Evolutionary conservation across 768 basidiomycete species (phyloP), one percentile per base, ranked within the genome.

Genomic region (Rhodosporidiobolus odoratus): DNA sequence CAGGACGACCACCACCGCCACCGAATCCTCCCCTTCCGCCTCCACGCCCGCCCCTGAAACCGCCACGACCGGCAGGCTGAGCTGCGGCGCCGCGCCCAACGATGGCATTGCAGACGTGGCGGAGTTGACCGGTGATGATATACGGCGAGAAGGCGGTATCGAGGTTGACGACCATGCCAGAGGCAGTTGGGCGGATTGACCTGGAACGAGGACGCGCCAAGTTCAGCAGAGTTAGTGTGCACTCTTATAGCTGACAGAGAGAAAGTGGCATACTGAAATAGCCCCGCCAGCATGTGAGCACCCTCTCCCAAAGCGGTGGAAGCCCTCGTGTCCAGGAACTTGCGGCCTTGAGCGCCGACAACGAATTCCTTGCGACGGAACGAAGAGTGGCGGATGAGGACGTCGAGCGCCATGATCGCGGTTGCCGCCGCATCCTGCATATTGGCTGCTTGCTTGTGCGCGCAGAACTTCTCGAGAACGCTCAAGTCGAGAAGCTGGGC

Each of bases 121-220:
- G 30, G 45, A 72, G 63, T 45, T 64, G 27, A 25, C 71, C 71
- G 2, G 71, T 40, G 30, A 57, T 17, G 66, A 72, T 34, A 59
- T 65, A 72, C 4, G 71, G 71, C 37, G 71, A 68, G 58, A 54
- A 72, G 32, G 71, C 71, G 17, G 71, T 61, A 56, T 72, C 71
- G 63, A 68, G 58, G 32, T 72, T 72, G 62, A 72, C 62, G 27
- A 68, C 66, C 43, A 72, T 52, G 15, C 71, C 66, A 25, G 59
- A 25, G 19, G 40, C 23, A 12, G 71, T 68, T 21, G 71, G 71
- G n/a, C 71, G 66, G 38, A 72, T 52, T 25, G 66, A 68, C 23
- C 38, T 50, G 43, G 43, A 45, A 45, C 43, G 43, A 23, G 48
- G 48, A n/a, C 21, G 21, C 21, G 48, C n/a, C n/a, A 50, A 50